Evolutionary conservation across 2,329 filamentous ascomycete genomes (phyloP).

Genomic region (Fusarium longipes): DNA sequence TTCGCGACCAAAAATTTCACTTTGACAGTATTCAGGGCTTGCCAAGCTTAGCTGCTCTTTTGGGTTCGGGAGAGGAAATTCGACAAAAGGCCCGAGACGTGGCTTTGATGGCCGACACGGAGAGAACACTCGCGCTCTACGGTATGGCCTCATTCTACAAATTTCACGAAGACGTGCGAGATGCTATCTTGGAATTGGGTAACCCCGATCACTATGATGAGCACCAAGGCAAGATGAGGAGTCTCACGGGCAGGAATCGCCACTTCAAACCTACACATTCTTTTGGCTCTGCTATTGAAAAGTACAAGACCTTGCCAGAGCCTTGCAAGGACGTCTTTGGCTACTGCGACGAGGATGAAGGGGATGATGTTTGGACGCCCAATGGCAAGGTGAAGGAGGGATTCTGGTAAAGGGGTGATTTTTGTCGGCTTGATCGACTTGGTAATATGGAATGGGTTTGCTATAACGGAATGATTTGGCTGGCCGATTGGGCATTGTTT

Average conservation of each 20-base stretch:
- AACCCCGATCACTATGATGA: slow-evolving; percentile 23
- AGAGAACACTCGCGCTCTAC: slow-evolving; percentile 17
- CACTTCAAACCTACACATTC: background rate
- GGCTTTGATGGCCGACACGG: slow-evolving; percentile 39
- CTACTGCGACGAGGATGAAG: background rate
- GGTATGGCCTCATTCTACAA: no score
- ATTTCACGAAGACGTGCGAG: background rate
- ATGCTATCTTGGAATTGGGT: background rate
- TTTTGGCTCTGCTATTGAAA: background rate
- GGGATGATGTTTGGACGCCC: background rate
- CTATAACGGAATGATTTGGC: background rate
- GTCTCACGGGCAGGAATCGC: no score
- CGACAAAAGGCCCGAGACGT: background rate
- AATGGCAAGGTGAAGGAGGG: background rate
- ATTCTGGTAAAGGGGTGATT: background rate
- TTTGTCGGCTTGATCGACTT: no score
- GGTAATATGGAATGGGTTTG: no score
- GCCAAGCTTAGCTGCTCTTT: slow-evolving; percentile 38
- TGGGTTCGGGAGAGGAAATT: background rate
- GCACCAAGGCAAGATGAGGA: no score
- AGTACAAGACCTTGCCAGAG: background rate
- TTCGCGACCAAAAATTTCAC: slow-evolving; percentile 46
- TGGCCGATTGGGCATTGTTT: no score
- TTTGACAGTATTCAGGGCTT: slow-evolving; percentile 49
- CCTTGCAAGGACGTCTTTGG: background rate